Base-by-base conservation (phyloP, 352 stramenopile species). In the Phytophthora crassamura region DNA sequence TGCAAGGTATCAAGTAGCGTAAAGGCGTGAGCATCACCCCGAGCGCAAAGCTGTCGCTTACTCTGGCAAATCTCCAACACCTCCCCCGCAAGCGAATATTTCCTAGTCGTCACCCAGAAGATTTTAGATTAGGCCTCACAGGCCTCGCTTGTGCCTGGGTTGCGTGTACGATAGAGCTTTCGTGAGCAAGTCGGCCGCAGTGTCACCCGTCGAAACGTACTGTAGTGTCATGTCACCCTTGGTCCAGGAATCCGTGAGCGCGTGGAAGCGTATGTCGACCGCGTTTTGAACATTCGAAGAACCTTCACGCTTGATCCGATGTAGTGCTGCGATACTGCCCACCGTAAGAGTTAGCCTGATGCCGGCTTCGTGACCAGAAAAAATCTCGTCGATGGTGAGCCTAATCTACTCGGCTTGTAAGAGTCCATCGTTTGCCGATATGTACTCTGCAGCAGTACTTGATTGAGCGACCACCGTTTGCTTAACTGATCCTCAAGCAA, bases 401-500 rank as follows among this genome's bases (percentile, higher is more conserved):
- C 45, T 22, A 5, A 60, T 40, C 52, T 11, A 49, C 2, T 41
- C n/a, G 4, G n/a, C 40, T n/a, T 43, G 18, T 2, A n/a, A 10
- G 7, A 40, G 22, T 10, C 32, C 40, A 28, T 47, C 35, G 22
- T 58, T 47, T 2, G 50, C 50, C 2, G 50, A 7, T 6, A 58
- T 48, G 35, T 25, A 58, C 15, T 58, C 50, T 0, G 50, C 36
- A 3, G 50, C 35, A 1, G 56, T 72, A 10, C 52, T 77, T 3
- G 64, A 77, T 20, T 56, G 35, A 0, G 69, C 59, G 2, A 77
- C 64, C 0, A 68, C 38, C 0, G 59, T 59, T 33, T 77, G 69
- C 50, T 77, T 77, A 9, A 11, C 52, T 2, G 33, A 59, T 0
- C n/a, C 50, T 54, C 69, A 77, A 2, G 20, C 28, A 5, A 72